Percentiles rank a stretch among this genome's conserved stretches.
These are phyloP conservation scores for Beauveria sp. DNA, from an alignment of 2,329 filamentous ascomycete genomes.

Conservation along the genomic window DNA sequence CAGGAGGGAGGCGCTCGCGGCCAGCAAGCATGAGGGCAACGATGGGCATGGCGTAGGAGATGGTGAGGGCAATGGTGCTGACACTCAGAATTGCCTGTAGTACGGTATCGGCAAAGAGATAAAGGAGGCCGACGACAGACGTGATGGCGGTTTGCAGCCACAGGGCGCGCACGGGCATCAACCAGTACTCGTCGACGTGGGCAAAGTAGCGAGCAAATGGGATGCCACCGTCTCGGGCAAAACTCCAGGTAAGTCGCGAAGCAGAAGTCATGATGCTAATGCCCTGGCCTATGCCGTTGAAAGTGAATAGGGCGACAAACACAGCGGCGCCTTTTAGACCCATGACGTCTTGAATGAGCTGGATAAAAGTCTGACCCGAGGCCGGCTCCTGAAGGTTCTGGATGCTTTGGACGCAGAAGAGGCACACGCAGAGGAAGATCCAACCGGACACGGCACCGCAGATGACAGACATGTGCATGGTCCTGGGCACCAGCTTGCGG, in stretches of 20 bases:
- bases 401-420: conserved; percentile 42
- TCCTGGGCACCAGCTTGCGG: conserved; percentile 39
- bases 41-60: conserved; percentile 43
- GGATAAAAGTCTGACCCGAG: conserved; percentile 40
- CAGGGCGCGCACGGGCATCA: conserved; percentile 42
- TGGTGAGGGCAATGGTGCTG: conserved; percentile 47
- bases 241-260: conserved; percentile 46
- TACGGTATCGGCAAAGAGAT: conserved; percentile 45
- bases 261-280: conserved; percentile 43
- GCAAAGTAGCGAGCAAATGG: conserved; percentile 38
- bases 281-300: conserved; percentile 47
- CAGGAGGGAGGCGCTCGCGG: conserved; percentile 42
- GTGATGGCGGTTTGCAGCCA: conserved; percentile 41
- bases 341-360: conserved; percentile 32
- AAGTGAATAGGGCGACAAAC: conserved; percentile 44
- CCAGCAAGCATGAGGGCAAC: conserved; percentile 38
- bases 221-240: conserved; percentile 45
- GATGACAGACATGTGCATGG: conserved; percentile 44
- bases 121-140: conserved; percentile 42
- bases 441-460: conserved; percentile 41
- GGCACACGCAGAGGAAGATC: conserved; percentile 43
- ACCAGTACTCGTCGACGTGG: conserved; percentile 37
- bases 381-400: conserved; percentile 31
- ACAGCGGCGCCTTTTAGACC: conserved; percentile 32
- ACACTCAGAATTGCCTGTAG: conserved; percentile 46